A percentile compares a stretch with the other conserved stretches of the same genome.
Evolutionary conservation across 2,329 filamentous ascomycete species (phyloP).

Genomic region (Cercospora citrullina): DNA sequence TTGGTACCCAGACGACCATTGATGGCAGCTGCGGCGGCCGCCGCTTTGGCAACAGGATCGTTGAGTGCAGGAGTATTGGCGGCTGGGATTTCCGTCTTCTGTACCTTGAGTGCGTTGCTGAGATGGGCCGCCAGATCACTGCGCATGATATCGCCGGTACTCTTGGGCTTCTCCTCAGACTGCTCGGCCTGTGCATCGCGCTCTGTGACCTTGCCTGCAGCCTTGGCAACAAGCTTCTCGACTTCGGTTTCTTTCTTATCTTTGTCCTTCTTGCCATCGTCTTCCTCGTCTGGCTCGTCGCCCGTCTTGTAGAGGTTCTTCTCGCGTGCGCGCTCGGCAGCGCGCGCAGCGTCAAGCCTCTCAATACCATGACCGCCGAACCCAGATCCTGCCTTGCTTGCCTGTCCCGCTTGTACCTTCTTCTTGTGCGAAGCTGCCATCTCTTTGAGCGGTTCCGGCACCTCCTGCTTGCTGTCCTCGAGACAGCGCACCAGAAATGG

Average conservation of each 20-base stretch:
- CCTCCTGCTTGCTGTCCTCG: conserved; percentile 82
- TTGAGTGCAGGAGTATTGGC: conserved; percentile 36
- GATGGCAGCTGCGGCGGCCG: conserved; percentile 87
- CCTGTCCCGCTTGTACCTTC: conserved; percentile 89
- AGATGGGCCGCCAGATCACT: conserved; percentile 47
- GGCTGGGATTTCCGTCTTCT: conserved; percentile 63
- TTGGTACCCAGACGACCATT: conserved; percentile 86
- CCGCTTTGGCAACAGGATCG: conserved; percentile 54
- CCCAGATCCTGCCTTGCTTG: conserved; percentile 77
- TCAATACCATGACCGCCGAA: conserved; percentile 96
- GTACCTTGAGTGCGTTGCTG: conserved; percentile 70
- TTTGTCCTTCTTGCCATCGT: conserved; percentile 67
- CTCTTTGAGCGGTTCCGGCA: conserved; percentile 68
- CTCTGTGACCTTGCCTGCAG: conserved; percentile 55
- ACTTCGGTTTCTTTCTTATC: conserved; percentile 45
- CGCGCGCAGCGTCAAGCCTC: conserved; percentile 84
- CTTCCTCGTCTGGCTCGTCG: conserved; percentile 77
- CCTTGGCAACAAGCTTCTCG: conserved; percentile 57
- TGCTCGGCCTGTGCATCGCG: conserved; percentile 28
- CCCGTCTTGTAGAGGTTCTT: conserved; percentile 88
- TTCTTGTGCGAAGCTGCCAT: conserved; percentile 71
- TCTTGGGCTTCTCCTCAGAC: conserved; percentile 9
- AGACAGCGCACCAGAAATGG: conserved; percentile 86
- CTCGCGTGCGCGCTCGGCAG: conserved; percentile 81
- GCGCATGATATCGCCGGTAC: conserved; percentile 23